Evolutionary conservation across 2,329 filamentous ascomycete genomes (phyloP), one percentile per base, ranked within the genome.

Genomic region (Akanthomyces muscarius): DNA sequence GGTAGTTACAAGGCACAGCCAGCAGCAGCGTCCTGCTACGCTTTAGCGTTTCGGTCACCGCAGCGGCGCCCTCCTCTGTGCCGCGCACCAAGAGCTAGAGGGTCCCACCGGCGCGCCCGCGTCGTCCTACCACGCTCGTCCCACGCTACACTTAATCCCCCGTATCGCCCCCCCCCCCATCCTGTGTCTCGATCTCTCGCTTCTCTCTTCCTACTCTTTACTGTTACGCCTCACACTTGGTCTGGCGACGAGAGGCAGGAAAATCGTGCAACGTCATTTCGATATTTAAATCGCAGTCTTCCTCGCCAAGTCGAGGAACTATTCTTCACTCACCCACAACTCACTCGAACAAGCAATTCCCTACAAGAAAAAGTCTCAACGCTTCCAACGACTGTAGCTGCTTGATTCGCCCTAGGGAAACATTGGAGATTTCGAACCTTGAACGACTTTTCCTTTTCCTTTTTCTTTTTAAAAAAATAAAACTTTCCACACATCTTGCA

Each of bases 141-240:
- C 45, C 33, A 59, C 56, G 56, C 56, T 59, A 45, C 56, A 59
- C 56, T 59, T 59, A 59, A 59, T 18, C 38, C 42, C 44, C 54
- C 45, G 45, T 59, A n/a, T 38, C 56, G 33, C 56, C 56, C 44
- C 28, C 44, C 28, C 28, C 42, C 42, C 18, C 41, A 16, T 45
- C 53, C 41, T 45, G 18, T 21, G 28, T 45, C 54, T 57, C 53
- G 38, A 56, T 45, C 42, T 57, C 30, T 48, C 14, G 23, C 41
- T 33, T 47, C 41, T 23, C 25, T 16, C 42, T 50, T 30, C 33
- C 23, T 30, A 8, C 41, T 14, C 53, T 13, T 21, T 1, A 30
- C 13, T n/a, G 6, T 33, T n/a, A 23, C 30, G n/a, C 30, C 56
- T 59, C 45, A 59, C 11, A 38, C 16, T 28, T 47, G 21, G 25